Evolutionary conservation across 129 eudicot genomes (phyloP).

Genomic region (Apium graveolens): DNA sequence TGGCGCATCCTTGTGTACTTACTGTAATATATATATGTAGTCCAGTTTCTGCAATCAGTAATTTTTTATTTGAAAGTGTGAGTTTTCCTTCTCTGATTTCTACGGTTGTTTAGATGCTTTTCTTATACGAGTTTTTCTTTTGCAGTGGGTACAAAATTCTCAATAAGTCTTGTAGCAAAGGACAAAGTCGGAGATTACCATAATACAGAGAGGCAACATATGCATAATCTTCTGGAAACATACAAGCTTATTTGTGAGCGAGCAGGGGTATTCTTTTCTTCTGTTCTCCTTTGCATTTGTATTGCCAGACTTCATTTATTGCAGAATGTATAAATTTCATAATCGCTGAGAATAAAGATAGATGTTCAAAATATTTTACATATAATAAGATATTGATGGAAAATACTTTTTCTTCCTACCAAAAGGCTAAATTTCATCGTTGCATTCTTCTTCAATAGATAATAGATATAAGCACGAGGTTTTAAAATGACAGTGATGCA

Average conservation of each 20-base stretch:
- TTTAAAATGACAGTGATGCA: neutral
- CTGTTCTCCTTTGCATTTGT: slow-evolving; percentile 13
- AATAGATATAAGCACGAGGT: neutral
- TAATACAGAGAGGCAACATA: slow-evolving; percentile 50
- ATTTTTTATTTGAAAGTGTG: too few species aligned
- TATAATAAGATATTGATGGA: neutral
- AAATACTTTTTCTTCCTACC: neutral
- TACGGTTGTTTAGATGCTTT: neutral
- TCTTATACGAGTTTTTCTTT: neutral
- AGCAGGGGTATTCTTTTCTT: slow-evolving; percentile 56
- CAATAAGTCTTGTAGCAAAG: slow-evolving; percentile 34
- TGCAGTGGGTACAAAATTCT: slow-evolving; percentile 76
- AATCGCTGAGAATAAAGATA: too few species aligned
- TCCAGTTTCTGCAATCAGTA: neutral
- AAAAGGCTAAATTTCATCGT: neutral
- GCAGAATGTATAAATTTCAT: neutral
- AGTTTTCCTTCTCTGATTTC: neutral
- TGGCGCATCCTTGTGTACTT: neutral
- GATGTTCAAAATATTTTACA: neutral
- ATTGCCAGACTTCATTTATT: neutral
- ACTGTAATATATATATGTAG: neutral
- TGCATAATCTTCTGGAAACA: slow-evolving; percentile 45
- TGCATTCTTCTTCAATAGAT: neutral
- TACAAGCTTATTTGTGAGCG: slow-evolving; percentile 46
- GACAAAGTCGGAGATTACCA: slow-evolving; percentile 43